Base-by-base conservation (phyloP, 2,329 filamentous ascomycete genomes). In the Colletotrichum karsti region DNA sequence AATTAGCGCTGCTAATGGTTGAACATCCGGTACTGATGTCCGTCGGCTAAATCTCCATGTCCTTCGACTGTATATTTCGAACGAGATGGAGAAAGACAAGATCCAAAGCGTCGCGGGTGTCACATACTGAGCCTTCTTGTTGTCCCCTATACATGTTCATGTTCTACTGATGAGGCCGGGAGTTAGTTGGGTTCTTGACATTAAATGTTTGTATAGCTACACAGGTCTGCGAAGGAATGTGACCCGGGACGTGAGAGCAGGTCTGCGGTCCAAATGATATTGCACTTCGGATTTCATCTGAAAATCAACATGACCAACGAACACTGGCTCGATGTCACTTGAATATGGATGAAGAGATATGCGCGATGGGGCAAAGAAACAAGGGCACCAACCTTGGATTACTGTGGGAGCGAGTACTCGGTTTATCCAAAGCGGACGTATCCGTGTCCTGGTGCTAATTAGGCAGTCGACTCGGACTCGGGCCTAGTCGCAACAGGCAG, bases 361-460 rank as follows among this genome's bases (percentile, higher is more conserved):
- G 26, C 18, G 26, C 26, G 8, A 10, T 5, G 15, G 46, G 24
- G 10, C n/a, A n/a, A 7, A 28, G 22, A 22, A 33, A 53, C 20
- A 33, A 44, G 15, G 24, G 41, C 12, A 65, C 62, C 28, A 60
- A 65, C 62, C 61, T 55, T n/a, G 20, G 37, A 33, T 30, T 10
- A 33, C 48, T 41, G n/a, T 41, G 33, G 30, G 24, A 26, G 22
- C n/a, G 22, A 37, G 18, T 24, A 26, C 28, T 58, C 41, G 10
- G 7, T 8, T 8, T 61, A 33, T 22, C 46, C 44, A 22, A 30
- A 9, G 46, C 15, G 51, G 26, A 35, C 33, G 33, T 13, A 42
- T 42, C 18, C 6, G 15, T n/a, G n/a, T 28, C 26, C 51, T 26
- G 12, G 15, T 22, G 4, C 20, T 53, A 20, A 22, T 28, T 15